Evolutionary conservation across 73 alveolate genomes (phyloP), one percentile per base, ranked within the genome.

Genomic region (Stentor roeselii): DNA sequence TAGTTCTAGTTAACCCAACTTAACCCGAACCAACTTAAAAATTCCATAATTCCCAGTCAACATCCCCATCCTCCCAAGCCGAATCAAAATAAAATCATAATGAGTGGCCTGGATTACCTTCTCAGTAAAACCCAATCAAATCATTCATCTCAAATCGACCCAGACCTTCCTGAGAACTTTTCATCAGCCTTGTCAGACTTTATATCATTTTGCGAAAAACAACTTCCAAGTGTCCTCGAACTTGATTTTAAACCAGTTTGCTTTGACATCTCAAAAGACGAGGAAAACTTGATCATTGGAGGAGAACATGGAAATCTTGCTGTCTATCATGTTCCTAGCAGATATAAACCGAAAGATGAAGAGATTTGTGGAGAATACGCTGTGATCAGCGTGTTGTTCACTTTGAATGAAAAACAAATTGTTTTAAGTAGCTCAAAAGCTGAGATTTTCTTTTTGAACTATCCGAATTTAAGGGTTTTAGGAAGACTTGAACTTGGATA

Each of bases 251-350:
- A 50, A 50, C 67, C 67, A 50, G 67, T 50, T 6, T 50, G 30
- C 67, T 50, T 50, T 50, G 67, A 50, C 21, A 50, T 50, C 21
- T 11, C 30, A 11, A 50, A 50, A 50, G 67, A 50, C 67, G 67
- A 50, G 21, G 67, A 50, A 50, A 50, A 6, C 21, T 21, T 50
- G 21, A 21, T 50, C 6, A 50, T 50, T 11, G 67, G 67, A 6
- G 67, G 67, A 6, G 67, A 50, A 21, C 67, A 50, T 50, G 67
- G 67, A 50, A 50, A 50, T 50, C 30, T 50, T 50, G 67, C 67
- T 11, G 67, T 50, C 6, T 50, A 50, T 21, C 30, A 50, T 21
- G 21, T 50, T 6, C 21, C 21, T 11, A 50, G 21, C 6, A 50
- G 21, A 50, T 6, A 11, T 6, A 50, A 50, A 50, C 6, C 21